Evolutionary conservation across 2,329 filamentous ascomycete genomes (phyloP).

Genomic region (Paraconiothyrium brasiliense): DNA sequence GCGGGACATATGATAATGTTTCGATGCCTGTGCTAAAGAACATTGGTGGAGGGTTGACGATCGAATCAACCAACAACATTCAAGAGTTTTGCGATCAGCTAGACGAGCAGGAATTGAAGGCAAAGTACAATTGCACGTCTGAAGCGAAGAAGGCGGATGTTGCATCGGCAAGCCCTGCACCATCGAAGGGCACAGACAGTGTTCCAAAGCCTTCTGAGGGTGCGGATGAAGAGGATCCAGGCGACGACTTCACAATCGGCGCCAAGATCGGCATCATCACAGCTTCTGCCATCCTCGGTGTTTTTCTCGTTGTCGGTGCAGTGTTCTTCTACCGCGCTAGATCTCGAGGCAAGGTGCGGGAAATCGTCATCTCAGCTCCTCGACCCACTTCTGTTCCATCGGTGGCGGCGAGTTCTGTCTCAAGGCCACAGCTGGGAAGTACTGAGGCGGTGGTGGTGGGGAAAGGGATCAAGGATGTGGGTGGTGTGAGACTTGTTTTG

Average conservation of each 20-base stretch:
- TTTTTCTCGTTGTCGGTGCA: slow-evolving; percentile 12
- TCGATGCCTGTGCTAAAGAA: slow-evolving; percentile 29
- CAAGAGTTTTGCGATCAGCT: slow-evolving; percentile 25
- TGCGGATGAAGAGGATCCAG: neutral
- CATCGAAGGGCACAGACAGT: neutral
- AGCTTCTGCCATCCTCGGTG: slow-evolving; percentile 16
- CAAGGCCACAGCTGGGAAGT: neutral
- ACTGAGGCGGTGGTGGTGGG: neutral
- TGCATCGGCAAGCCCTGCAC: neutral
- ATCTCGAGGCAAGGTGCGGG: slow-evolving; percentile 22
- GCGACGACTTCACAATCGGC: slow-evolving; percentile 9
- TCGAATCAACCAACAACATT: slow-evolving; percentile 29
- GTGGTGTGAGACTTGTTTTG: neutral
- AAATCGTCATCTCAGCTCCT: slow-evolving; percentile 12
- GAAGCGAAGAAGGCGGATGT: slow-evolving; percentile 1
- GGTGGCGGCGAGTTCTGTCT: neutral
- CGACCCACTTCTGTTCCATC: neutral
- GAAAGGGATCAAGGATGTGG: neutral
- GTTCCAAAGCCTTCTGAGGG: neutral
- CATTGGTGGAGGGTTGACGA: slow-evolving; percentile 27
- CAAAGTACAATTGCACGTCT: slow-evolving; percentile 30
- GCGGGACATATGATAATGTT: slow-evolving; percentile 28
- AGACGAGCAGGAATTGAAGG: slow-evolving; percentile 17
- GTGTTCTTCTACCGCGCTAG: slow-evolving; percentile 24
- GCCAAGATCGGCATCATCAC: slow-evolving; percentile 23